Evolutionary conservation across 2,329 filamentous ascomycete species (phyloP).

Genomic region (Alternaria alternata): DNA sequence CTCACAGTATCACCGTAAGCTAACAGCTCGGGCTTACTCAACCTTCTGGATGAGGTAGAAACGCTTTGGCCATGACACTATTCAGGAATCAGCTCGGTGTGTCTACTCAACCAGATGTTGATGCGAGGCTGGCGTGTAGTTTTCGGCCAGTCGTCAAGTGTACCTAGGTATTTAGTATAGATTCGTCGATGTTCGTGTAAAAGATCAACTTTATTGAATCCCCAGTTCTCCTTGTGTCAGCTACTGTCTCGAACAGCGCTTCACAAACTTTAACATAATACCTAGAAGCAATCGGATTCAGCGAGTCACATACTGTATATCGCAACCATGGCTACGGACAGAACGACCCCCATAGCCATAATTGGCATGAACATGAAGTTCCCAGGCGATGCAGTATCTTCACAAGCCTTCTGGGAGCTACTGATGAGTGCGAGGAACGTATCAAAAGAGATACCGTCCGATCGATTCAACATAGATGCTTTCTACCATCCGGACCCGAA

Average conservation of each 20-base stretch:
- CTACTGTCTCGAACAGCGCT: not conserved
- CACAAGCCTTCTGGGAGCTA: conserved; percentile 26
- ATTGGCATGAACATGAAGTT: conserved; percentile 20
- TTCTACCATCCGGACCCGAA: conserved; percentile 15
- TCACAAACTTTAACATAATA: not conserved
- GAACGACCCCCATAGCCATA: conserved; percentile 14
- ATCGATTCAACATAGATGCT: conserved; percentile 23
- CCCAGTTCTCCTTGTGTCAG: not conserved
- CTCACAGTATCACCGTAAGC: not conserved
- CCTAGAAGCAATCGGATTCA: not conserved
- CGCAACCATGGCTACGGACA: conserved; percentile 4
- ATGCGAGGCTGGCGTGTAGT: not conserved
- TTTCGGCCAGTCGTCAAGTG: not conserved
- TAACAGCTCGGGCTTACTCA: not conserved
- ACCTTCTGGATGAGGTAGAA: not conserved
- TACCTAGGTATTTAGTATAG: conserved; percentile 1
- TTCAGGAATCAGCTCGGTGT: not conserved
- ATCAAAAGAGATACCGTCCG: conserved; percentile 18
- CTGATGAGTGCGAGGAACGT: conserved; percentile 12
- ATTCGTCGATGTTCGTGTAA: not conserved
- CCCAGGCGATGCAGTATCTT: conserved; percentile 18
- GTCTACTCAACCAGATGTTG: not conserved
- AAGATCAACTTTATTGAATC: not conserved
- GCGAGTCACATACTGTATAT: not conserved
- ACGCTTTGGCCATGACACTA: not conserved